Percentiles rank a stretch among this genome's conserved stretches.
Evolutionary conservation across 2,329 filamentous ascomycete genomes (phyloP).

Genomic region (Ophidiomyces ophidiicola): DNA sequence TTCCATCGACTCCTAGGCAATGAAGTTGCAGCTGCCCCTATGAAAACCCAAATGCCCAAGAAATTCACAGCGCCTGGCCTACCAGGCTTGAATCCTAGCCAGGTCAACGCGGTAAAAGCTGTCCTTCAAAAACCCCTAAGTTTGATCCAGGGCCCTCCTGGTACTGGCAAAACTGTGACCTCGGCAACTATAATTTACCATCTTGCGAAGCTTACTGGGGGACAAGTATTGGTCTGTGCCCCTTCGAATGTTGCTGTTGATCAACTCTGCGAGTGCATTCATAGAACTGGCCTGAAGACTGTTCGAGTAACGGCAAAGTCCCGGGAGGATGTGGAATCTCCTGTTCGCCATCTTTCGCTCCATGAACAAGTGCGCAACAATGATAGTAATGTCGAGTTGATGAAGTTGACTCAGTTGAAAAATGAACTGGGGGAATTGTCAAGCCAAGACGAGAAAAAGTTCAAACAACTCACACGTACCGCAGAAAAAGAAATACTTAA

Average conservation of each 20-base stretch:
- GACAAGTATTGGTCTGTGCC: slow-evolving; percentile 89
- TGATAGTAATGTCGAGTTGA: slow-evolving; percentile 85
- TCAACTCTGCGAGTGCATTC: slow-evolving; percentile 93
- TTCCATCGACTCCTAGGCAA: slow-evolving; percentile 94
- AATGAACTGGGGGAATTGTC: slow-evolving; percentile 80
- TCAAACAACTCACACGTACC: slow-evolving; percentile 85
- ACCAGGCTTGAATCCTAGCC: slow-evolving; percentile 87
- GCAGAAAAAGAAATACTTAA: slow-evolving; percentile 90
- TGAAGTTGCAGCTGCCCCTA: slow-evolving; percentile 83
- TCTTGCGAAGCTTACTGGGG: slow-evolving; percentile 84
- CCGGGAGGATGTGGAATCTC: slow-evolving; percentile 96
- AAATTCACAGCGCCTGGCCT: slow-evolving; percentile 93
- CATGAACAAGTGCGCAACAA: slow-evolving; percentile 97
- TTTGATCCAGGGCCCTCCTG: slow-evolving; percentile 90
- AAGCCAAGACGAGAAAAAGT: slow-evolving; percentile 95
- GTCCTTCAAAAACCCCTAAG: slow-evolving; percentile 88
- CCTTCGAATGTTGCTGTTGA: slow-evolving; percentile 98
- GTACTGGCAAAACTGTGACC: slow-evolving; percentile 96
- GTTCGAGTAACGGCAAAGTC: slow-evolving; percentile 98
- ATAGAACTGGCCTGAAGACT: slow-evolving; percentile 86
- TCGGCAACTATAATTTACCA: slow-evolving; percentile 98
- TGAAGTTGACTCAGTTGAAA: slow-evolving; percentile 88
- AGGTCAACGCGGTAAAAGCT: slow-evolving; percentile 91
- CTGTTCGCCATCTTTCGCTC: slow-evolving; percentile 84
- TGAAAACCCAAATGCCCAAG: slow-evolving; percentile 91